phyloP scores from a whole-genome alignment of 306 rosid species.

The Vigna radiata region DNA sequence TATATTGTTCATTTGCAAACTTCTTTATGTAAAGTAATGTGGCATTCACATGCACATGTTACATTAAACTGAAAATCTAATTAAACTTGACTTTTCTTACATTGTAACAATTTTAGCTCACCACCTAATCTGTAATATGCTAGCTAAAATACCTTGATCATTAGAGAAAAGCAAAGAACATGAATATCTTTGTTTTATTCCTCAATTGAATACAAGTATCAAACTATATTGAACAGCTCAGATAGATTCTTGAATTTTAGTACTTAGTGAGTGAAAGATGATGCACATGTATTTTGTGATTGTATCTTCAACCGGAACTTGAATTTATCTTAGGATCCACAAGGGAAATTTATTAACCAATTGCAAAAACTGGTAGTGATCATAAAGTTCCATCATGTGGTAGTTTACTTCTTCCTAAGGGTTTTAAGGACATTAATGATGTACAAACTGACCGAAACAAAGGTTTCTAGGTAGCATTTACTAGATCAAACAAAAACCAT shows the following conservation, averaged over 20 bases:
- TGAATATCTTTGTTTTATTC: too few relatives aligned
- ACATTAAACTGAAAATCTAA: background rate
- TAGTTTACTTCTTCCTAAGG: background rate
- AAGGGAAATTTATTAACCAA: slow-evolving; percentile 14
- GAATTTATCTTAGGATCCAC: too few relatives aligned
- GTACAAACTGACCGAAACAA: background rate
- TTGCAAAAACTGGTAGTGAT: slow-evolving; percentile 43
- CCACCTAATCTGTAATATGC: background rate
- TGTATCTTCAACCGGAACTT: too few relatives aligned
- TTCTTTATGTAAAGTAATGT: background rate
- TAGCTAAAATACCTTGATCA: background rate
- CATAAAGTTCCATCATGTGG: background rate
- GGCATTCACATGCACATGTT: background rate
- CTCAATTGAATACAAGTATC: background rate
- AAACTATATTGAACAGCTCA: too few relatives aligned
- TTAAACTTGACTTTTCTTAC: background rate
- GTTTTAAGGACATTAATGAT: background rate
- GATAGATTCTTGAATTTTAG: too few relatives aligned
- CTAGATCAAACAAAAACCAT: background rate
- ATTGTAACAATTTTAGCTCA: background rate
- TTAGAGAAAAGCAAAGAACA: too few relatives aligned
- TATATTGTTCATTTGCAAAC: background rate
- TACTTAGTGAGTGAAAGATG: too few relatives aligned
- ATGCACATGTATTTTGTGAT: too few relatives aligned
- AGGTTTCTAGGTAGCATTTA: background rate